Percentiles rank a stretch among this genome's conserved stretches.
phyloP scores from a whole-genome alignment of 805 yeast genomes.

The Yamadazyma scolyti region DNA sequence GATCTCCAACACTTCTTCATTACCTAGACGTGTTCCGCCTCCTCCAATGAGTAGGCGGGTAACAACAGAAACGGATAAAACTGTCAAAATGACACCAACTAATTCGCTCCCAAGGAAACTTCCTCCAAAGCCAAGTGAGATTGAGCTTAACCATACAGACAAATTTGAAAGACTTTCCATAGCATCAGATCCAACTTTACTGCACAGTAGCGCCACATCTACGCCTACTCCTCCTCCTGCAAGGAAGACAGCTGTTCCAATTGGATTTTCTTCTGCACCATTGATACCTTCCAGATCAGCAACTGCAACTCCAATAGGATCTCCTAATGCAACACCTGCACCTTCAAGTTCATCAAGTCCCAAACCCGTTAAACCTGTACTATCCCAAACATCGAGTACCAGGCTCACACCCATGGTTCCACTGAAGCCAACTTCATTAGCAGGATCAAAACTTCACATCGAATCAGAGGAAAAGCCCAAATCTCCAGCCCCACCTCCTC shows the following conservation, averaged over 20 bases:
- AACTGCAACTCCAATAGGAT: conserved; percentile 22
- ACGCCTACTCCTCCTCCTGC: conserved; percentile 11
- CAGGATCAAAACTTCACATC: conserved; percentile 14
- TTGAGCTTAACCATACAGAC: conserved; percentile 4
- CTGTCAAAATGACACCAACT: conserved; percentile 2
- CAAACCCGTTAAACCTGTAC: conserved; percentile 9
- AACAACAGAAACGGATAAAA: conserved; percentile 7
- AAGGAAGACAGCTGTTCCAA: conserved; percentile 19
- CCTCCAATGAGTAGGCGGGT: conserved; percentile 19
- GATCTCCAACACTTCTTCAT: conserved; percentile 4
- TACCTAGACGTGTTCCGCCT: conserved; percentile 15
- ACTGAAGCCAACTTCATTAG: conserved; percentile 27
- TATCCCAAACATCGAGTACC: conserved; percentile 2
- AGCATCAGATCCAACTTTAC: background rate
- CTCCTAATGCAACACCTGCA: conserved; percentile 17
- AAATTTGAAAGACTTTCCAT: background rate
- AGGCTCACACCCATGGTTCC: conserved; percentile 32
- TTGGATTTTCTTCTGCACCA: conserved; percentile 36
- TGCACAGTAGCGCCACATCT: background rate
- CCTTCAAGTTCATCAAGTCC: conserved; percentile 16
- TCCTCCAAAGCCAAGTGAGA: conserved; percentile 13
- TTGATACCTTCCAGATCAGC: conserved; percentile 34
- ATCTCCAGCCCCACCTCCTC: conserved; percentile 12
- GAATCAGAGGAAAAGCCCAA: conserved; percentile 1
- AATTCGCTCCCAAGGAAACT: conserved; percentile 11